These are phyloP conservation scores for Aureobasidium sp. DNA, from an alignment of 2,329 filamentous ascomycete genomes.

Conservation along the genomic window DNA sequence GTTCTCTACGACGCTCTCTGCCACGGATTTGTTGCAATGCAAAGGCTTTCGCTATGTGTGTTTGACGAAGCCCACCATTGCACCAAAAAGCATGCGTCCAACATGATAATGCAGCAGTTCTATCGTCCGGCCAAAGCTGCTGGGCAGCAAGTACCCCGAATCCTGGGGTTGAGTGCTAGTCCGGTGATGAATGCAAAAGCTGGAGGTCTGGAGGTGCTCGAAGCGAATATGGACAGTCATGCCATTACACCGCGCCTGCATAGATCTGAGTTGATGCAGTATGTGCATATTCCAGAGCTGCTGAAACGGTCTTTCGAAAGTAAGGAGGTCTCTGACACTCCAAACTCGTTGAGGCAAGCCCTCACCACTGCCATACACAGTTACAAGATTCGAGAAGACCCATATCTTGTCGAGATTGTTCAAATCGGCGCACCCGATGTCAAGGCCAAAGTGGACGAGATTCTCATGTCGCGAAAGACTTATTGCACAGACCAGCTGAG, in stretches of 20 bases:
- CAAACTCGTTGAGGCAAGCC: constrained; percentile 18
- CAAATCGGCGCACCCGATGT: constrained; percentile 24
- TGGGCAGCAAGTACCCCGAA: constrained; percentile 48
- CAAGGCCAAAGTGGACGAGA: constrained; percentile 22
- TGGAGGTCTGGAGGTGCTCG: constrained; percentile 54
- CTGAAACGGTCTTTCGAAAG: constrained; percentile 19
- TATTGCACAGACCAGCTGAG: constrained; percentile 36
- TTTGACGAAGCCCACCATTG: constrained; percentile 88
- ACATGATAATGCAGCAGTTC: constrained; percentile 64
- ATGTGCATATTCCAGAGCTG: constrained; percentile 61
- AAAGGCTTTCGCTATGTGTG: constrained; percentile 59
- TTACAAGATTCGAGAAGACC: constrained; percentile 33
- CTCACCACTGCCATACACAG: constrained; percentile 16
- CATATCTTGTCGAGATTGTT: constrained; percentile 32
- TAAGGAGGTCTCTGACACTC: neutral
- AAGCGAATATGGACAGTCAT: constrained; percentile 61
- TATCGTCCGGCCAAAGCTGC: constrained; percentile 48
- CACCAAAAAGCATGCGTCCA: constrained; percentile 54
- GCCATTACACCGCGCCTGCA: constrained; percentile 63
- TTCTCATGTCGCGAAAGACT: constrained; percentile 29
- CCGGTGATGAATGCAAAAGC: constrained; percentile 58
- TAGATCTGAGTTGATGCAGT: constrained; percentile 60
- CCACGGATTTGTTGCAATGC: constrained; percentile 66
- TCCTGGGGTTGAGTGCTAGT: constrained; percentile 76
- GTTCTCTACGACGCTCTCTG: constrained; percentile 66